phyloP scores from a whole-genome alignment of 163 green algal genomes.

The Scenedesmus sp. region DNA sequence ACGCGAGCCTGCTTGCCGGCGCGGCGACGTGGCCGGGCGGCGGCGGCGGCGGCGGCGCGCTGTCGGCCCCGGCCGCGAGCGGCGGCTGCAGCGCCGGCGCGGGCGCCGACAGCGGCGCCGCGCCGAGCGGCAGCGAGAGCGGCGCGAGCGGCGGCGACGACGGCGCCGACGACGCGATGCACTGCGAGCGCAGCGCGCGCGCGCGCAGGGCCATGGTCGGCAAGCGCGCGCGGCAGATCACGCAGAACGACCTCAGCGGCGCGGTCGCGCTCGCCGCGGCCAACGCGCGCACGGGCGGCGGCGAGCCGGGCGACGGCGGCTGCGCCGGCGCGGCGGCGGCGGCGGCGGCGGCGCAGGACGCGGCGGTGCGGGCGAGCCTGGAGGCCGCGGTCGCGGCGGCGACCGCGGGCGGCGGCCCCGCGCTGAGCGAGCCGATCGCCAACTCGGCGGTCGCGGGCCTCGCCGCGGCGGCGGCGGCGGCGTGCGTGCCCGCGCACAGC shows the following conservation, averaged over 20 bases:
- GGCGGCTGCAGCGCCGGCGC: no score
- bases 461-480: neutral
- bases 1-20: no score
- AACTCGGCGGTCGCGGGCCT: neutral
- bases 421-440: no score
- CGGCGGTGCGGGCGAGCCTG: neutral
- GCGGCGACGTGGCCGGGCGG: no score
- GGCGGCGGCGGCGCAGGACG: neutral
- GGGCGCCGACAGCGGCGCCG: no score
- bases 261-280: slow-evolving; percentile 14
- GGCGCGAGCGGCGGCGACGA: slow-evolving; percentile 2
- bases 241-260: slow-evolving; percentile 21
- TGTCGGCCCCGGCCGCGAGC: no score
- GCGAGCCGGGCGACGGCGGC: neutral
- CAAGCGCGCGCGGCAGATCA: slow-evolving; percentile 25
- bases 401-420: no score
- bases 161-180: neutral
- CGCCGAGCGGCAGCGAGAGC: neutral
- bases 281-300: neutral
- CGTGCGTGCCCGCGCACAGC: neutral
- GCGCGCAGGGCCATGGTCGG: neutral
- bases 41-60: no score
- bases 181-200: neutral
- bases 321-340: neutral
- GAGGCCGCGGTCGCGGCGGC: neutral